Evolutionary conservation across 2,329 filamentous ascomycete genomes (phyloP), one percentile per base, ranked within the genome.

Genomic region (Fusarium keratoplasticum): DNA sequence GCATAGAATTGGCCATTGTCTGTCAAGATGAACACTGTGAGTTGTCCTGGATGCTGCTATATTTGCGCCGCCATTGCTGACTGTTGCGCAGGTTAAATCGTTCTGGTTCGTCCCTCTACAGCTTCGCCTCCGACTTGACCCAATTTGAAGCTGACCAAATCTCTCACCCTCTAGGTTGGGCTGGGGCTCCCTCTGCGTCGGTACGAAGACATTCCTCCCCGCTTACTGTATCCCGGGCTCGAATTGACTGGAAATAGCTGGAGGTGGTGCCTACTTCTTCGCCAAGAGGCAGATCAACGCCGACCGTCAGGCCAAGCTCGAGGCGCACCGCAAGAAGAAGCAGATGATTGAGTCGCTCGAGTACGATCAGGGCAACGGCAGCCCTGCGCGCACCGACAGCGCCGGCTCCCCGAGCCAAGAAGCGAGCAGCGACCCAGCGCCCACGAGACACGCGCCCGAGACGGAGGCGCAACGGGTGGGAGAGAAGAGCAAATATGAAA

Each of bases 221-320:
- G 27, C 54, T 62, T 35, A 29, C 18, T 52, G 6, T 31, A 9
- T 9, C 50, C 7, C 20, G 42, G 29, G 35, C 67, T 64, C 70
- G 35, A 76, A 70, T 69, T 78, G 72, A 71, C 68, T 33, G 54
- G 64, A 63, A 33, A 62, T 80, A 95, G 95, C 95, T 76, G 96
- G 96, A 80, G 96, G 91, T 75, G 94, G 93, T 73, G 95, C 96
- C 79, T 99, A 98, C 88, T 95, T 94, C 87, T 98, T 98, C 82
- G 96, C 96, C 74, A 99, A 99, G 88, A 89, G 91, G 81, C 92
- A 92, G 83, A 97, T 99, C 89, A 98, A 98, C 82, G 94, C 94
- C 77, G 95, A 98, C 84, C 94, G 96, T 74, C 88, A 90, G 70
- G 86, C 90, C 70, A 91, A 94, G 79, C 90, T 93, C 75, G 89